These are phyloP conservation scores for Diphasiastrum complanatum DNA, from an alignment of 83 land plant species.

Conservation along the genomic window DNA sequence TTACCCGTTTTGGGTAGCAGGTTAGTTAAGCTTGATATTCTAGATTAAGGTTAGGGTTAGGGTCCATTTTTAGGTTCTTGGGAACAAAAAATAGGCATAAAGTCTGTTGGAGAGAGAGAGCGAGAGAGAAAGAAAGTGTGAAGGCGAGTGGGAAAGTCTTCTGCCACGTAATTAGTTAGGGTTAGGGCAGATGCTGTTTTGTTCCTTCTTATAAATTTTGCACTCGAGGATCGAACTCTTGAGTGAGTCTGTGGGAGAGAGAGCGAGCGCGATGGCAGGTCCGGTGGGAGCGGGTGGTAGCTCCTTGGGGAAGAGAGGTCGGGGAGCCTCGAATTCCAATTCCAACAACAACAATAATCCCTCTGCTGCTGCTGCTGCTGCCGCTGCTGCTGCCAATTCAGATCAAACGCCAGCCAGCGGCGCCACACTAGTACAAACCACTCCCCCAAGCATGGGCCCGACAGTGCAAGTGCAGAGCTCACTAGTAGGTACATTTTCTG, in stretches of 20 bases:
- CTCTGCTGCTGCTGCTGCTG: conserved; percentile 34
- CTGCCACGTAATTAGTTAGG: too few species aligned
- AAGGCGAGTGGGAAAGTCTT: too few species aligned
- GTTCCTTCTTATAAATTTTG: too few species aligned
- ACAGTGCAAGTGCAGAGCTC: conserved; percentile 51
- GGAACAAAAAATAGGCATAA: too few species aligned
- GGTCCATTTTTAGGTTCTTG: too few species aligned
- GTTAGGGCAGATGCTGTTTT: too few species aligned
- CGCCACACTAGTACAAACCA: neutral
- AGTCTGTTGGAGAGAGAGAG: too few species aligned
- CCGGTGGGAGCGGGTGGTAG: conserved; percentile 35
- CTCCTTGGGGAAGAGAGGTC: conserved; percentile 43
- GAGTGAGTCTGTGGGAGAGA: neutral
- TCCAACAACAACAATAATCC: neutral
- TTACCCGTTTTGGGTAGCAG: too few species aligned
- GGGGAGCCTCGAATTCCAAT: conserved; percentile 14
- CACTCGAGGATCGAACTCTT: too few species aligned
- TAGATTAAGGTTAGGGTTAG: too few species aligned
- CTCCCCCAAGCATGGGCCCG: conserved; percentile 34
- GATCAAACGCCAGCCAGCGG: neutral
- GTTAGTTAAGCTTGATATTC: too few species aligned
- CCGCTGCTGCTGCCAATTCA: neutral
- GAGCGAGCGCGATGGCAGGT: conserved; percentile 34
- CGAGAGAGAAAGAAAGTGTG: too few species aligned
- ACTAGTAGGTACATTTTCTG: conserved; percentile 42